Conservation (phyloP, 2,329 filamentous ascomycete genomes). For the Cercospora zeae-maydis region DNA sequence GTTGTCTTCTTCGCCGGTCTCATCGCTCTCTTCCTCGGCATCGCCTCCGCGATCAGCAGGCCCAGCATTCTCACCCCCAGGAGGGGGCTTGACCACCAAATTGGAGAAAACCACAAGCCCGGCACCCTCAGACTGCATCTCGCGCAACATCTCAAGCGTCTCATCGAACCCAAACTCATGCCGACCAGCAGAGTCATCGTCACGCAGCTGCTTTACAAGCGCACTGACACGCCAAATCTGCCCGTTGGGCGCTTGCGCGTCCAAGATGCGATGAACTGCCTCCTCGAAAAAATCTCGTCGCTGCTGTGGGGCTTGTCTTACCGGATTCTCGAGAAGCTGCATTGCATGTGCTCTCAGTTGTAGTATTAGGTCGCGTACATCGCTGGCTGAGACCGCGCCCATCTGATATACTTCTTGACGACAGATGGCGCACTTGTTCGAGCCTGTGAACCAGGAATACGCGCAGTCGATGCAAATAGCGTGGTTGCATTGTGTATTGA, state of each 20-base stretch:
- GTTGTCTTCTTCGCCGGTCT: not conserved
- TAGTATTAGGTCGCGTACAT: not conserved
- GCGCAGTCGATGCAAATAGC: not conserved
- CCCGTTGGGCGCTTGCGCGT: not conserved
- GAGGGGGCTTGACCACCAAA: not conserved
- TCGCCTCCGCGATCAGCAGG: not conserved
- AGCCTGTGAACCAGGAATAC: not conserved
- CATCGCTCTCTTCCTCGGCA: not conserved
- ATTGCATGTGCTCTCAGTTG: not conserved
- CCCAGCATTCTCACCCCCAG: not conserved
- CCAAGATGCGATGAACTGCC: not conserved
- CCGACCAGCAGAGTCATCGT: not conserved
- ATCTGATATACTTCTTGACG: not conserved
- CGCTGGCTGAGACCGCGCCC: not conserved
- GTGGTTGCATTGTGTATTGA: not conserved
- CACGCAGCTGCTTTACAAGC: not conserved
- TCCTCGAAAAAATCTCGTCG: not conserved
- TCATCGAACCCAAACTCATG: not conserved
- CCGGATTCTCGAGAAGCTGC: not conserved
- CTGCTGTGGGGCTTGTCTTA: not conserved
- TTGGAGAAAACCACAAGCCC: not conserved
- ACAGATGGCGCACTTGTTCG: not conserved
- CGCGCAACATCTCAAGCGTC: not conserved
- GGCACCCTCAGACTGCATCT: not conserved
- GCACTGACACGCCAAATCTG: not conserved